phyloP scores from a whole-genome alignment of 495 filamentous ascomycete genomes.

The Tuber indicum region DNA sequence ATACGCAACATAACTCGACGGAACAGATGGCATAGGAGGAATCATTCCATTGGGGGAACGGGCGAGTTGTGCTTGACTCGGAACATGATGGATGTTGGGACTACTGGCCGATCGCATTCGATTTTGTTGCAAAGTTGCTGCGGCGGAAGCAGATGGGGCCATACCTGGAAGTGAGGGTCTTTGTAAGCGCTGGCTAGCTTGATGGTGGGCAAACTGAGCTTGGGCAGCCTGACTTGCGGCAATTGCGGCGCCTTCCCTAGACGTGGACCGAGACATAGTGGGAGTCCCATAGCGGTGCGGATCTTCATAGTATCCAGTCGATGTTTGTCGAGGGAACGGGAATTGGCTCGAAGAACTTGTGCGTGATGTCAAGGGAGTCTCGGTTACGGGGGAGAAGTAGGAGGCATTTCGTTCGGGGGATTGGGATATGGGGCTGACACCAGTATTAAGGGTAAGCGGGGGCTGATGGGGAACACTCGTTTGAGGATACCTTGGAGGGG shows the following conservation, averaged over 20 bases:
- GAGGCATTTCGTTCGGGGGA: slow-evolving; percentile 54
- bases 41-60: slow-evolving; percentile 44
- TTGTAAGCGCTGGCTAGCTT: slow-evolving; percentile 58
- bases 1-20: slow-evolving; percentile 44
- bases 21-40: slow-evolving; percentile 58
- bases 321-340: slow-evolving; percentile 69
- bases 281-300: slow-evolving; percentile 62
- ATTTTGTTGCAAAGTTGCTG: slow-evolving; percentile 49
- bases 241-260: slow-evolving; percentile 56
- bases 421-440: slow-evolving; percentile 33
- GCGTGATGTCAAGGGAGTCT: slow-evolving; percentile 75
- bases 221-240: slow-evolving; percentile 28
- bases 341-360: slow-evolving; percentile 69
- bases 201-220: slow-evolving; percentile 45
- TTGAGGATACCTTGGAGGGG: slow-evolving; percentile 44
- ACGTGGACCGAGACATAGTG: slow-evolving; percentile 68
- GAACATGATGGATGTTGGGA: slow-evolving; percentile 50
- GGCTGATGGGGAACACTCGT: slow-evolving; percentile 41
- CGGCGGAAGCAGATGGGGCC: slow-evolving; percentile 50
- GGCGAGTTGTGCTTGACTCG: slow-evolving; percentile 35
- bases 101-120: slow-evolving; percentile 58
- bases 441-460: slow-evolving; percentile 38
- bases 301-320: slow-evolving; percentile 60
- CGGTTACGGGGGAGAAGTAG: slow-evolving; percentile 83
- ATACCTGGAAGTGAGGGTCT: slow-evolving; percentile 79